A percentile compares a stretch with the other conserved stretches of the same genome.
Evolutionary conservation across 2,329 filamentous ascomycete species (phyloP).

Genomic region (Fusarium sp.): DNA sequence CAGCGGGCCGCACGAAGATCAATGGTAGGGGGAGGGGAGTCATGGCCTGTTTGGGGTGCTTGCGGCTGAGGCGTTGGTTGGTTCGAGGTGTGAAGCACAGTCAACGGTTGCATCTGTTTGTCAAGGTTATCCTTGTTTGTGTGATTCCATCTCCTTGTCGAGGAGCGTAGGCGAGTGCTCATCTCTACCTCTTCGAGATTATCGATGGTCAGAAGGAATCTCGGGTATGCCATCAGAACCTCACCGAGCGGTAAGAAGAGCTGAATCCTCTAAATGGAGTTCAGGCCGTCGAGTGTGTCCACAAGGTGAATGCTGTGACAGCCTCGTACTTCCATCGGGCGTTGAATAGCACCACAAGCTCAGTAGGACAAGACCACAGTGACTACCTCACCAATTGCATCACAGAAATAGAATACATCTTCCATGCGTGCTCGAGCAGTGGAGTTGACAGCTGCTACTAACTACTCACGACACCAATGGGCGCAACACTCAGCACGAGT

Average conservation of each 20-base stretch:
- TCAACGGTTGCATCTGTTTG: conserved; percentile 2
- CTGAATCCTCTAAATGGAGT: not conserved
- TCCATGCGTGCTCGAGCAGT: not conserved
- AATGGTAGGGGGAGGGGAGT: conserved; percentile 1
- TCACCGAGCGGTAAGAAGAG: not conserved
- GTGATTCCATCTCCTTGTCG: not conserved
- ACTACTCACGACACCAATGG: not conserved
- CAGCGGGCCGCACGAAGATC: conserved; percentile 31
- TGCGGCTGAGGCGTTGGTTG: conserved; percentile 14
- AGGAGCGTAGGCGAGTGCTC: not conserved
- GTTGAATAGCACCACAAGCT: not conserved
- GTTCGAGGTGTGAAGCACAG: not conserved
- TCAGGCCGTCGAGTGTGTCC: not conserved
- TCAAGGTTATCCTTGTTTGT: not conserved
- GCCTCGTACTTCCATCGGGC: not conserved
- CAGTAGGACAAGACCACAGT: not conserved
- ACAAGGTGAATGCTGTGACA: not conserved
- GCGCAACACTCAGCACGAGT: conserved; percentile 5
- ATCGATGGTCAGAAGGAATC: not conserved
- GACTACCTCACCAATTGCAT: not conserved
- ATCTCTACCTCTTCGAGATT: not conserved
- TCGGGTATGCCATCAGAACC: not conserved
- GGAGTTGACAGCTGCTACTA: conserved; percentile 4
- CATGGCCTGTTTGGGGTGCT: not conserved
- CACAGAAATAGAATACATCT: not conserved